phyloP scores from a whole-genome alignment of 2,329 filamentous ascomycete genomes.

The Hypoxylon sp. region DNA sequence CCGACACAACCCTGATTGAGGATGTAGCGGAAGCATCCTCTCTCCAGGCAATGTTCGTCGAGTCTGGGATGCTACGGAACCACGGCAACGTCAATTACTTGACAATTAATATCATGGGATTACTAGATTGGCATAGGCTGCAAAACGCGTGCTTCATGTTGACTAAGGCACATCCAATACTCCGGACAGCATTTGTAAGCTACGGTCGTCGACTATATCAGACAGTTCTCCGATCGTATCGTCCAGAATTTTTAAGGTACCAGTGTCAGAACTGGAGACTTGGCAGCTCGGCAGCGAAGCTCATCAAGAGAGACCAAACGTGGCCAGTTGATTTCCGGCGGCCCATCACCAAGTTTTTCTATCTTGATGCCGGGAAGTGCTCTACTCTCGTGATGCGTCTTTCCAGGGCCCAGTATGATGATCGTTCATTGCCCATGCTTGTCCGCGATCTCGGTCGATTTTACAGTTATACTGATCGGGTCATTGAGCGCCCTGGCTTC shows the following conservation, averaged over 20 bases:
- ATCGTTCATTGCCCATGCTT: slow-evolving; percentile 61
- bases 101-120: slow-evolving; percentile 63
- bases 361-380: slow-evolving; percentile 64
- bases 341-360: slow-evolving; percentile 66
- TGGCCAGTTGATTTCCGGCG: slow-evolving; percentile 59
- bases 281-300: slow-evolving; percentile 57
- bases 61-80: slow-evolving; percentile 62
- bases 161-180: slow-evolving; percentile 63
- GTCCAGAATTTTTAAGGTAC: slow-evolving; percentile 62
- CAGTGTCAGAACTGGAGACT: slow-evolving; percentile 61
- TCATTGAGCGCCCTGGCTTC: slow-evolving; percentile 60
- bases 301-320: slow-evolving; percentile 62
- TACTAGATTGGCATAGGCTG: slow-evolving; percentile 60
- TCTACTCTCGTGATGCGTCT: slow-evolving; percentile 65
- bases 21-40: slow-evolving; percentile 66
- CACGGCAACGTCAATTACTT: slow-evolving; percentile 65
- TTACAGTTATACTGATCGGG: slow-evolving; percentile 58
- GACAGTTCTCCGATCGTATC: slow-evolving; percentile 61
- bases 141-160: slow-evolving; percentile 64
- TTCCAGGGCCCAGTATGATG: slow-evolving; percentile 66
- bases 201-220: slow-evolving; percentile 65
- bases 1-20: slow-evolving; percentile 60
- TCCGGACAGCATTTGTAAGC: slow-evolving; percentile 68
- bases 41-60: slow-evolving; percentile 64
- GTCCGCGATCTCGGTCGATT: slow-evolving; percentile 65